Conservation (phyloP, 768 basidiomycete genomes). For the Panaeolus cyanescens region DNA sequence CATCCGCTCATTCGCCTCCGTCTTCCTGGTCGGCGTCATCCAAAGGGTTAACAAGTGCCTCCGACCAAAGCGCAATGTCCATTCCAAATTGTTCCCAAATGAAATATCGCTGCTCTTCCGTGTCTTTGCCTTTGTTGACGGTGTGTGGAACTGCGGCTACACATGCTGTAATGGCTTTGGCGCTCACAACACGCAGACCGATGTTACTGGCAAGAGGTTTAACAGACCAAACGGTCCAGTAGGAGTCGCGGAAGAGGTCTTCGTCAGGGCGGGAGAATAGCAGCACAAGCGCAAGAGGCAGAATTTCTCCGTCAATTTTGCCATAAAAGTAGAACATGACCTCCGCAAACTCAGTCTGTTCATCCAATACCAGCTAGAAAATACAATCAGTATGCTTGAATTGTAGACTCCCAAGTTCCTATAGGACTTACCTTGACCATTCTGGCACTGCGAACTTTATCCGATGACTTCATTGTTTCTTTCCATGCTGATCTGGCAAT, state of each 20-base stretch:
- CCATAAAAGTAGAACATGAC: slow-evolving; percentile 12
- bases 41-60: neutral
- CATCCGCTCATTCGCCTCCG: neutral
- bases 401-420: neutral
- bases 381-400: neutral
- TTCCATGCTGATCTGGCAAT: slow-evolving; percentile 33
- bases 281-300: slow-evolving; percentile 9
- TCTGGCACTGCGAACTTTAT: slow-evolving; percentile 24
- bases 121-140: neutral
- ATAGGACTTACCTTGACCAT: slow-evolving; percentile 32
- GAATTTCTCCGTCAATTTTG: neutral
- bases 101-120: neutral
- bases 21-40: neutral
- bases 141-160: neutral
- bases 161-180: neutral
- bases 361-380: slow-evolving; percentile 7
- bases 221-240: neutral
- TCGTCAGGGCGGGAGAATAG: slow-evolving; percentile 7
- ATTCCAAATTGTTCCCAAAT: neutral
- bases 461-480: slow-evolving; percentile 21
- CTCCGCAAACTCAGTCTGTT: slow-evolving; percentile 11
- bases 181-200: neutral
- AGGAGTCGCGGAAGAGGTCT: neutral
- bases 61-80: neutral
- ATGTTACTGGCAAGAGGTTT: neutral